phyloP scores from a whole-genome alignment of 2,329 filamentous ascomycete species.

The Magnaporthiopsis incrustans region DNA sequence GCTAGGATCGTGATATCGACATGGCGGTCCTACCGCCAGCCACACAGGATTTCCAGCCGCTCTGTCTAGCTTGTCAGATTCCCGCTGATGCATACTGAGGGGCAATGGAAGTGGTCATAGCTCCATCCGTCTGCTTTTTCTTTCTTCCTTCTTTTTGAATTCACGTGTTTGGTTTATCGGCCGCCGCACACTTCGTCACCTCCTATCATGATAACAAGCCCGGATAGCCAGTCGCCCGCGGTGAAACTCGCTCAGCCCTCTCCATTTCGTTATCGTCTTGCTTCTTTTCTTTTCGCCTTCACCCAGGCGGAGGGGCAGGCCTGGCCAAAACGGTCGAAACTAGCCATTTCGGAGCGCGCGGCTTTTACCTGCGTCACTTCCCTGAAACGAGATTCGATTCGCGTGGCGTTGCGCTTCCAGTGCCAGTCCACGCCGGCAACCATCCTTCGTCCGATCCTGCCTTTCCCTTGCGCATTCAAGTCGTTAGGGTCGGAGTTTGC shows the following conservation, averaged over 20 bases:
- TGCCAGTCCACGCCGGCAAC: background rate
- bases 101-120: background rate
- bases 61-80: background rate
- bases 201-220: too few relatives aligned
- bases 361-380: background rate
- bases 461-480: background rate
- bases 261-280: background rate
- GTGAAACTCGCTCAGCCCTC: background rate
- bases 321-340: background rate
- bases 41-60: too few relatives aligned
- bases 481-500: background rate
- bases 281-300: background rate
- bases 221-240: too few relatives aligned
- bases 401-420: background rate
- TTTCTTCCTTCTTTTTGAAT: too few relatives aligned
- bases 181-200: too few relatives aligned
- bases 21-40: too few relatives aligned
- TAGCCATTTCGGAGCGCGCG: background rate
- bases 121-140: too few relatives aligned
- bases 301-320: background rate
- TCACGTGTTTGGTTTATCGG: too few relatives aligned
- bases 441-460: background rate
- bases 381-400: background rate
- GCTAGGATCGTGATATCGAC: background rate
- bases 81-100: background rate